Evolutionary conservation across 129 eudicot genomes (phyloP), one percentile per base, ranked within the genome.

Genomic region (Helianthus annuus): DNA sequence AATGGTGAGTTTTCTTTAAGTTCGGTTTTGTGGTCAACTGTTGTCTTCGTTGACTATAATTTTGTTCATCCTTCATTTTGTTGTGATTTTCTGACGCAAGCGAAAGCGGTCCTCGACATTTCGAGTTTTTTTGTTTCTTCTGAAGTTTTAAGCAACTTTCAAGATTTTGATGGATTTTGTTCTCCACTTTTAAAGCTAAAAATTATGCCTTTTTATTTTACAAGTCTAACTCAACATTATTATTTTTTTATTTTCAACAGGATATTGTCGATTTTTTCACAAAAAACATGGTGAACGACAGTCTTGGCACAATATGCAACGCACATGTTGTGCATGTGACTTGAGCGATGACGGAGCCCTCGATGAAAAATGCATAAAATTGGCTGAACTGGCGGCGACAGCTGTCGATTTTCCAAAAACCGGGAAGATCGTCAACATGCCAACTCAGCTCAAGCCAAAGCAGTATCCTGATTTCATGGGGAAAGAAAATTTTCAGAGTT

Each of bases 401-500:
- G 68, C 68, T n/a, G 68, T 63, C 0, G 68, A 63, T 39, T 63
- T 63, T 48, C 68, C 68, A 0, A 63, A 63, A 39, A 63, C 68
- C 0, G 68, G 68, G 7, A 63, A 63, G 68, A 39, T 15, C 2
- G 68, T 63, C 29, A 63, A 4, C 14, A 63, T 63, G 68, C 68
- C 68, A n/a, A 29, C 68, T n/a, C 32, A 63, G 48, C 68, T 63
- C 0, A 63, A 27, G 40, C 68, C 68, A 38, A 63, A 63, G 29
- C 51, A 38, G 3, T 63, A 63, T 16, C 68, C 68, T 0, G 68
- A 63, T 63, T 63, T 63, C 14, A 63, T 88, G 95, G 95, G 88
- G 10, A 88, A 88, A 69, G 88, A 84, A 44, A 80, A 78, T 1
- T 79, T 71, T 14, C 90, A 82, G 16, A 45, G 88, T 0, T 88